Evolutionary conservation across 371 early-diverging fungal genomes (phyloP).

Genomic region (Batkoa obscura): DNA sequence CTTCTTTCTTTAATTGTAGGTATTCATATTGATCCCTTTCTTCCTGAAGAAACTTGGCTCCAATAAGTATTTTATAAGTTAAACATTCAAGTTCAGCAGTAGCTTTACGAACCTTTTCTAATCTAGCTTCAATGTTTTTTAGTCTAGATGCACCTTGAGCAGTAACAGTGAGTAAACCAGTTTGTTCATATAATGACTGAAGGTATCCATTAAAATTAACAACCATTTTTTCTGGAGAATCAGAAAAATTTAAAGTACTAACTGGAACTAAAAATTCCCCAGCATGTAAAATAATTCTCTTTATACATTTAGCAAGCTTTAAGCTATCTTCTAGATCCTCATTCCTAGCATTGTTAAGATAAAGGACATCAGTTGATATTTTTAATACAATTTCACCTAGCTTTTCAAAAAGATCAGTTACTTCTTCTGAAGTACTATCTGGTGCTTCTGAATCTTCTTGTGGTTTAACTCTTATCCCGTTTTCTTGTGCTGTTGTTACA

Average conservation of each 20-base stretch:
- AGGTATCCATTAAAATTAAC: constrained; percentile 1
- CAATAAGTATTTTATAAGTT: constrained; percentile 14
- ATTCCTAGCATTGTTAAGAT: neutral
- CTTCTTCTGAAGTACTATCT: neutral
- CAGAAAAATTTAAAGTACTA: constrained; percentile 6
- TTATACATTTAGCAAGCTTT: neutral
- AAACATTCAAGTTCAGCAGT: constrained; percentile 16
- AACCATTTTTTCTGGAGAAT: neutral
- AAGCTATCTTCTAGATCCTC: neutral
- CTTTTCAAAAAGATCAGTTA: neutral
- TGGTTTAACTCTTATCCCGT: constrained; percentile 31
- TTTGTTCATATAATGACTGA: constrained; percentile 13
- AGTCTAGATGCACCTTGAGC: constrained; percentile 7
- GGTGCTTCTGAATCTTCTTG: constrained; percentile 16
- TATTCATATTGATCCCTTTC: constrained; percentile 17
- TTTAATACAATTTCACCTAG: neutral
- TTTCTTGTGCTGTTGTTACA: constrained; percentile 47
- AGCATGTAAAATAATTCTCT: constrained; percentile 9
- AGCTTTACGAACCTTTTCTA: too few relatives aligned
- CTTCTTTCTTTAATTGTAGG: constrained; percentile 8
- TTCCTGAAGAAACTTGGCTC: constrained; percentile 13
- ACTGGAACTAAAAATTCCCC: constrained; percentile 15
- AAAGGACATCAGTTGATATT: neutral
- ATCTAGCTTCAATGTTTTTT: constrained; percentile 12
- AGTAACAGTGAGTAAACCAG: constrained; percentile 14